Percentiles rank a stretch among this genome's conserved stretches.
phyloP scores from a whole-genome alignment of 108 stramenopile genomes.

The Asterionellopsis glacialis region DNA sequence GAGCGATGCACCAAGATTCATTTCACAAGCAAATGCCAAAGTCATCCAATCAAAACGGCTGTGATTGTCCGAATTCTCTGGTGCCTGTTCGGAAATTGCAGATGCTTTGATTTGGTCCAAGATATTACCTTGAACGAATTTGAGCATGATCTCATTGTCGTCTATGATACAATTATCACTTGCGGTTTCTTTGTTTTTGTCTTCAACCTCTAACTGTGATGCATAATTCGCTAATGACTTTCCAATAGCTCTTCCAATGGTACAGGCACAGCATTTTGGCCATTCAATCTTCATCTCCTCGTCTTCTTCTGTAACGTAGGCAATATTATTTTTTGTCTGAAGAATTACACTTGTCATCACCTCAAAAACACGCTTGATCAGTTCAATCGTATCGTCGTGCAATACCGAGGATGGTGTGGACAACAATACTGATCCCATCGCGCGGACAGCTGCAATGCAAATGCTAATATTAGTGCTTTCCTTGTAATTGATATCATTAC shows the following conservation, averaged over 20 bases:
- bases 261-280: conserved; percentile 26
- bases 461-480: conserved; percentile 1
- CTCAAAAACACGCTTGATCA: neutral
- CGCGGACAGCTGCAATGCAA: conserved; percentile 34
- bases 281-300: conserved; percentile 10
- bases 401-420: neutral
- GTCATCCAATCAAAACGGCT: conserved; percentile 34
- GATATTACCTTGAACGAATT: conserved; percentile 3
- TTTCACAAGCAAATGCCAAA: conserved; percentile 38
- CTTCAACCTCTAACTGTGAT: neutral
- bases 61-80: conserved; percentile 4
- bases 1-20: conserved; percentile 18
- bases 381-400: neutral
- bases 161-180: neutral
- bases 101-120: conserved; percentile 22
- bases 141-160: conserved; percentile 11
- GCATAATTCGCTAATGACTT: conserved; percentile 7
- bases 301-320: neutral
- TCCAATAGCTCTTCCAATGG: conserved; percentile 29
- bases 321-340: neutral
- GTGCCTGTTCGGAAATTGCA: conserved; percentile 10
- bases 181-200: too few species aligned
- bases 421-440: conserved; percentile 40
- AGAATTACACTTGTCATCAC: conserved; percentile 20
- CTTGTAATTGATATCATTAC: neutral